Evolutionary conservation across 495 filamentous ascomycete genomes (phyloP), one percentile per base, ranked within the genome.

Genomic region (Penicillium waksmanii): DNA sequence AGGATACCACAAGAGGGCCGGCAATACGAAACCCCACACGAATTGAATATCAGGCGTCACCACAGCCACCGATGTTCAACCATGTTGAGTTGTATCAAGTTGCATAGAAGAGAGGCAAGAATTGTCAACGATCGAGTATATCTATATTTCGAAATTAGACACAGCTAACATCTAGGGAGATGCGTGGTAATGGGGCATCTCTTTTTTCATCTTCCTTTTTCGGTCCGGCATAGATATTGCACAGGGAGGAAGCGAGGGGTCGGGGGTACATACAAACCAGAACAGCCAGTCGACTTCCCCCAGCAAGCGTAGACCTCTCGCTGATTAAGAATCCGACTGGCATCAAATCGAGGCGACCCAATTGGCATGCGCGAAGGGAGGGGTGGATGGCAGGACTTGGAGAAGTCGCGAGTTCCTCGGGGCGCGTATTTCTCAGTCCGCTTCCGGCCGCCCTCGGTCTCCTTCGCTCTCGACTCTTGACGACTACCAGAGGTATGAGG

Each of bases 341-440:
- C 59, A 53, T 57, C 51, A 60, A 63, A 42, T 49, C 38, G 51
- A 31, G 8, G 43, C 4, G 17, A 46, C 21, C 35, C 49, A 57
- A 61, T 53, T 58, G 56, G 21, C 51, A 53, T 48, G 38, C n/a
- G 53, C 53, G 47, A 54, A 25, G 53, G 51, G 43, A 61, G 51
- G 33, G 53, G 61, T 38, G 27, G 51, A 59, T 58, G 52, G 18
- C 50, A 40, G 46, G 52, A 57, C 61, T 57, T 56, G 58, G 63
- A 31, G 27, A 31, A 65, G 56, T 60, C 59, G 62, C 60, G 53
- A 60, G 36, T 63, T 60, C 58, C 63, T 67, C 67, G 27, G 59
- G 61, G 19, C 59, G 67, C 61, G 66, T 67, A 68, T 72, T 65
- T 66, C 53, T 68, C 67, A 70, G 68, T 66, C 67, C 65, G 66